Evolutionary conservation across 2,329 filamentous ascomycete species (phyloP).

Genomic region (Penicillium olsonii): DNA sequence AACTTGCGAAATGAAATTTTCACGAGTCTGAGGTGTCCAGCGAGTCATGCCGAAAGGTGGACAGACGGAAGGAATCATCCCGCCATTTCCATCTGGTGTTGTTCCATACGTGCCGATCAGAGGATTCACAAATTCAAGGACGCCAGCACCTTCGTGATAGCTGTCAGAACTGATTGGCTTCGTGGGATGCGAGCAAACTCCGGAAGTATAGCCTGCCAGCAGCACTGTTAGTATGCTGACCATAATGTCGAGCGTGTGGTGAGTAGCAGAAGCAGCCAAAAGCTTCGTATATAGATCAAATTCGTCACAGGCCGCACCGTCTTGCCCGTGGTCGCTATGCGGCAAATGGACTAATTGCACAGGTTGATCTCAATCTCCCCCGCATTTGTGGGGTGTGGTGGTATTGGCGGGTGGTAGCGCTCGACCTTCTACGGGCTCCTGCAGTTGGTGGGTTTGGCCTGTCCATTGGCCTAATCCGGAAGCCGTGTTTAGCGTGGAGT

Average conservation of each 20-base stretch:
- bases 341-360: not conserved
- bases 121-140: constrained; percentile 23
- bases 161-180: not conserved
- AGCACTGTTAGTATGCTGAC: not conserved
- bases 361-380: constrained; percentile 1
- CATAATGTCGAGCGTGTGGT: not conserved
- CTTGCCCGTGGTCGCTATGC: too few relatives aligned
- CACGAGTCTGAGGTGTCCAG: constrained; percentile 53
- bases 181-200: constrained; percentile 3
- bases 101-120: constrained; percentile 23
- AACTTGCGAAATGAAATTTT: constrained; percentile 54
- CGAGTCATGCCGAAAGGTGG: constrained; percentile 50
- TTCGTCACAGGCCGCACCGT: too few relatives aligned
- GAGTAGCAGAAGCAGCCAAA: too few relatives aligned
- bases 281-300: not conserved
- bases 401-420: not conserved
- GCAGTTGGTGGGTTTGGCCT: not conserved
- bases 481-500: not conserved
- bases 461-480: not conserved
- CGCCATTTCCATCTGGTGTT: constrained; percentile 23
- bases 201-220: not conserved
- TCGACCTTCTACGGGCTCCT: not conserved
- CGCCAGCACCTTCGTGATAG: constrained; percentile 14
- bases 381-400: constrained; percentile 1
- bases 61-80: constrained; percentile 26